Evolutionary conservation across 2,329 filamentous ascomycete genomes (phyloP).

Genomic region (Sporothrix dimorphospora): DNA sequence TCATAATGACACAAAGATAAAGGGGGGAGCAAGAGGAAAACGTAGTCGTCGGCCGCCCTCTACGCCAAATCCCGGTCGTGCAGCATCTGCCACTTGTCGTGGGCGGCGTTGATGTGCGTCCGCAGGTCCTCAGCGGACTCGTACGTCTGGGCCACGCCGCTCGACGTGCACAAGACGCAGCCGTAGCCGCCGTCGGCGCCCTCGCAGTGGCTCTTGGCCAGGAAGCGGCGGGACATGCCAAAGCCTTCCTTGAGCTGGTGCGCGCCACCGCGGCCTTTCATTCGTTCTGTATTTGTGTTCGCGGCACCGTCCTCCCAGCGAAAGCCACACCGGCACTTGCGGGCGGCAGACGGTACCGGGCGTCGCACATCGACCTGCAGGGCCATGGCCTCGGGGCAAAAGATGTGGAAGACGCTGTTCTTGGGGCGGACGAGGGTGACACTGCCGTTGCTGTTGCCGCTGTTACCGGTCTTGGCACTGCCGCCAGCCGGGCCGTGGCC

Average conservation of each 20-base stretch:
- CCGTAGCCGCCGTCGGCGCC: slow-evolving; percentile 41
- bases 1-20: neutral
- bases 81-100: slow-evolving; percentile 50
- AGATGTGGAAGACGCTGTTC: slow-evolving; percentile 47
- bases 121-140: slow-evolving; percentile 39
- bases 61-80: slow-evolving; percentile 44
- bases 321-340: slow-evolving; percentile 44
- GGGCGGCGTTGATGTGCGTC: slow-evolving; percentile 43
- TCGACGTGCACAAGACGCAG: slow-evolving; percentile 47
- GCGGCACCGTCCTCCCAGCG: slow-evolving; percentile 37
- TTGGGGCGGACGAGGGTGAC: slow-evolving; percentile 36
- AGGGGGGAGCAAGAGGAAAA: no score
- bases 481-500: neutral
- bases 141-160: slow-evolving; percentile 43
- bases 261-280: neutral
- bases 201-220: slow-evolving; percentile 48
- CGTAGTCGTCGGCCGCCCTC: neutral
- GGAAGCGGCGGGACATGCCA: slow-evolving; percentile 44
- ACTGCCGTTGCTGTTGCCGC: neutral
- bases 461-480: slow-evolving; percentile 17
- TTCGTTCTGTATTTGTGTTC: neutral
- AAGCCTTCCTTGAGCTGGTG: slow-evolving; percentile 46
- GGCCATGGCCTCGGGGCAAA: slow-evolving; percentile 46
- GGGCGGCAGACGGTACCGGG: slow-evolving; percentile 36
- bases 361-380: slow-evolving; percentile 44